These are phyloP conservation scores for Helianthus tuberosus DNA, from an alignment of 129 eudicot species.

Conservation along the genomic window DNA sequence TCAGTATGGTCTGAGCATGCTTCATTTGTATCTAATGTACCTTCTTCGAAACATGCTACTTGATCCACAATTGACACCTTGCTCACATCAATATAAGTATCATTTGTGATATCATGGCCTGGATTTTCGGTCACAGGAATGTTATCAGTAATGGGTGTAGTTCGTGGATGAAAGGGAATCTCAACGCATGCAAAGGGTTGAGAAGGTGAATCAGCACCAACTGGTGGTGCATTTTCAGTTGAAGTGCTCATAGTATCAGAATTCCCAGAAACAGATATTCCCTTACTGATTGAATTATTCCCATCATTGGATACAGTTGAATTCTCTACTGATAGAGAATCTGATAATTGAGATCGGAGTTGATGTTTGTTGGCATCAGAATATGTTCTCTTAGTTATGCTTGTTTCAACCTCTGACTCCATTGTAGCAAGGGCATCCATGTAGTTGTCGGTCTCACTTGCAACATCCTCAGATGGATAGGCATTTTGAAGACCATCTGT, in stretches of 20 bases:
- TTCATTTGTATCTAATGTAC: constrained; percentile 33
- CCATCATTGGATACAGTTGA: constrained; percentile 54
- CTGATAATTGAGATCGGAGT: constrained; percentile 49
- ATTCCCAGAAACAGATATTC: constrained; percentile 41
- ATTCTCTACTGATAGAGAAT: constrained; percentile 59
- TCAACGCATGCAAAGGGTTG: constrained; percentile 29
- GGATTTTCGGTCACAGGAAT: constrained; percentile 22
- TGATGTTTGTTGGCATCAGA: constrained; percentile 51
- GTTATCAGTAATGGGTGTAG: constrained; percentile 36
- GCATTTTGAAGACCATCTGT: constrained; percentile 38
- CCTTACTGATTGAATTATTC: constrained; percentile 46
- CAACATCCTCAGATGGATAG: constrained; percentile 57
- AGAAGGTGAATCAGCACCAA: constrained; percentile 32
- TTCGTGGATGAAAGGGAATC: constrained; percentile 35
- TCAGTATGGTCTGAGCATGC: constrained; percentile 23
- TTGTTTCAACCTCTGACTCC: constrained; percentile 69
- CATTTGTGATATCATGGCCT: constrained; percentile 24
- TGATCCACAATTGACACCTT: constrained; percentile 30
- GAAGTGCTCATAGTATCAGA: constrained; percentile 49
- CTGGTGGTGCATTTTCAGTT: constrained; percentile 40
- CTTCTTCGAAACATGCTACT: constrained; percentile 36
- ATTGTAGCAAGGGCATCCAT: constrained; percentile 80
- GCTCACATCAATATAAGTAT: constrained; percentile 27
- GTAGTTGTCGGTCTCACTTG: constrained; percentile 77
- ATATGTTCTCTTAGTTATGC: constrained; percentile 29